phyloP scores from a whole-genome alignment of 768 basidiomycete genomes.

The Harrya chromipes region DNA sequence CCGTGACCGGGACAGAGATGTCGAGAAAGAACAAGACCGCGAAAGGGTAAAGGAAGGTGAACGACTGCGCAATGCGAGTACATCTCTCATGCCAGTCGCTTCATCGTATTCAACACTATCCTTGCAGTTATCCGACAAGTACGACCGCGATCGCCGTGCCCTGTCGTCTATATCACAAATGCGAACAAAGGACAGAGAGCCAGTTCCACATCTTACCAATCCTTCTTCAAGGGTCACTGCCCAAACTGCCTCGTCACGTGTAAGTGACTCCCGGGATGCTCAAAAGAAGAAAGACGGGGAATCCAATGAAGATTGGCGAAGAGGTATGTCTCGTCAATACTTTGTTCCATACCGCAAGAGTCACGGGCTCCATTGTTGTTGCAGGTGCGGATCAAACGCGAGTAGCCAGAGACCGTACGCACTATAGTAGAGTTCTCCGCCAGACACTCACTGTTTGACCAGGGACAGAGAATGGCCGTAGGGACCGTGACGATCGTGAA shows the following conservation, averaged over 20 bases:
- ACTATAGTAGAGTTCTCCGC: neutral
- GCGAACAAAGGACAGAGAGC: slow-evolving; percentile 66
- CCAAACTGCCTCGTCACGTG: slow-evolving; percentile 42
- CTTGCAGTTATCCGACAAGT: slow-evolving; percentile 77
- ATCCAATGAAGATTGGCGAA: slow-evolving; percentile 79
- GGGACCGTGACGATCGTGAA: slow-evolving; percentile 61
- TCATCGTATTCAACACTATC: slow-evolving; percentile 4
- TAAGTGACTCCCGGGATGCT: slow-evolving; percentile 56
- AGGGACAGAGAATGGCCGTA: slow-evolving; percentile 55
- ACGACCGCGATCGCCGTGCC: slow-evolving; percentile 75
- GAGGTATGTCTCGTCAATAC: slow-evolving; percentile 49
- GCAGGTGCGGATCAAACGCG: slow-evolving; percentile 50
- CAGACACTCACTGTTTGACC: slow-evolving; percentile 10
- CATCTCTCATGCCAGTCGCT: neutral
- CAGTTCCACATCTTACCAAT: slow-evolving; percentile 54
- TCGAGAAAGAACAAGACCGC: slow-evolving; percentile 48
- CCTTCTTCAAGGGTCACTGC: slow-evolving; percentile 40
- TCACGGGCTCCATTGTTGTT: neutral
- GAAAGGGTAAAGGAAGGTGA: slow-evolving; percentile 77
- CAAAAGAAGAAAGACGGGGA: slow-evolving; percentile 70
- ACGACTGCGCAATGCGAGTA: slow-evolving; percentile 63
- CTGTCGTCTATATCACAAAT: slow-evolving; percentile 45
- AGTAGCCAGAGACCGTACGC: slow-evolving; percentile 58
- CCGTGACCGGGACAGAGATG: slow-evolving; percentile 47
- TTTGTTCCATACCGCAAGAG: neutral